Evolutionary conservation across 371 early-diverging fungal species (phyloP).

Genomic region (Mortierella sp.): DNA sequence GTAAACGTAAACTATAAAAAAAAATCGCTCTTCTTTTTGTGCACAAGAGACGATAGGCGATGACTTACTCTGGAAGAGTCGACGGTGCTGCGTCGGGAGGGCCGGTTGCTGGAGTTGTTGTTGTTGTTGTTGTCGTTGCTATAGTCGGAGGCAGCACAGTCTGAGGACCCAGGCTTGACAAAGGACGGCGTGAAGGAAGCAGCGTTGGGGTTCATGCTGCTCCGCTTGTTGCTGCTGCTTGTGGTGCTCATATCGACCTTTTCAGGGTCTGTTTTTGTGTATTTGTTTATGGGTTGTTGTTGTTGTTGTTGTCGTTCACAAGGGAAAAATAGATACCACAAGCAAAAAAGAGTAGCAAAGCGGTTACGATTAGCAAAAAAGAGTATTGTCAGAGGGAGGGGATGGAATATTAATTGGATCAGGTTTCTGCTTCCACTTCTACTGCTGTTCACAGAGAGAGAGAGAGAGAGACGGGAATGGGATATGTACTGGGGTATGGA

Average conservation of each 20-base stretch:
- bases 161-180: slow-evolving; percentile 21
- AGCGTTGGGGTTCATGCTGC: slow-evolving; percentile 50
- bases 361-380: not conserved
- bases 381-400: too few relatives aligned
- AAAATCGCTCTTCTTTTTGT: slow-evolving; percentile 5
- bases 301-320: not conserved
- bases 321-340: not conserved
- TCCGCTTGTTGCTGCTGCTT: slow-evolving; percentile 33
- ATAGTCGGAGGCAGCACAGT: slow-evolving; percentile 43
- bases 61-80: slow-evolving; percentile 42
- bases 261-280: slow-evolving; percentile 9
- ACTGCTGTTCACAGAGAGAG: too few relatives aligned
- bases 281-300: not conserved
- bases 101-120: slow-evolving; percentile 18
- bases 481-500: too few relatives aligned
- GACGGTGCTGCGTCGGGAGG: slow-evolving; percentile 46
- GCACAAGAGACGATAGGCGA: not conserved
- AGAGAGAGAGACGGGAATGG: not conserved
- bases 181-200: slow-evolving; percentile 50
- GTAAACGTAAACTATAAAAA: slow-evolving; percentile 1
- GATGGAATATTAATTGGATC: too few relatives aligned
- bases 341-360: not conserved
- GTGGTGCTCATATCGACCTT: slow-evolving; percentile 32
- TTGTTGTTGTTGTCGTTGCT: slow-evolving; percentile 17
- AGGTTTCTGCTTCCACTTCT: too few relatives aligned